Evolutionary conservation across 345 rosid genomes (phyloP), one percentile per base, ranked within the genome.

Genomic region (Pelargonium nanum): DNA sequence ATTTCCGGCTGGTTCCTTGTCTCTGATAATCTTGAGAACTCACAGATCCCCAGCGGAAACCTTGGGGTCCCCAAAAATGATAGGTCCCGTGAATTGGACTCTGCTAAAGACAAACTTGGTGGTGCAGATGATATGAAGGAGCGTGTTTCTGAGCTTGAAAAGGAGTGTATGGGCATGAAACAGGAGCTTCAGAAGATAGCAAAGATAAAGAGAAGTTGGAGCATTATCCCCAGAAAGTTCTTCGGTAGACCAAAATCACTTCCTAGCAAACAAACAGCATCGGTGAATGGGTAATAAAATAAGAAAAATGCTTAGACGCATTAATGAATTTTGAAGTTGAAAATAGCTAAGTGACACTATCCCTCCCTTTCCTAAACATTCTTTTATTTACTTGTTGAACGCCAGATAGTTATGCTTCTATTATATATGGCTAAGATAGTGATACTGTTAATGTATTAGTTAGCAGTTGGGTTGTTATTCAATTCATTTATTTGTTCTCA

Each of bases 1-100:
- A 58, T 87, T 21, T 78, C 91, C 0, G 73, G 95, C 25, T 85
- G 91, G 95, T 81, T 87, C 71, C 80, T 70, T 23, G 89, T 79
- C 59, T 81, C 92, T 23, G 95, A 87, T 62, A 81, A 69, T 61
- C 72, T 83, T 22, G 85, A 83, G 7, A 73, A 69, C 71, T 65
- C 87, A 0, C 81, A 68, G 55, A 78, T 77, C 59, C 75, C 26
- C 2, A 64, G 69, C n/a, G 79, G 67, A 45, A 66, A 63, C 64
- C 65, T 70, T 28, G 76, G 70, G 7, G 65, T 70, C 21, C 45
- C 62, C 6, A 75, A 67, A 68, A 65, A 51, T 44, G 70, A 74
- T 16, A 32, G 55, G 5, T 65, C 55, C 3, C 5, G 58, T 54
- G 25, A 74, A 70, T 68, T 59, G 12, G 53, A 65, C 61, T 62